These are phyloP conservation scores for Neltuma alba DNA, from an alignment of 306 rosid genomes.

Conservation along the genomic window DNA sequence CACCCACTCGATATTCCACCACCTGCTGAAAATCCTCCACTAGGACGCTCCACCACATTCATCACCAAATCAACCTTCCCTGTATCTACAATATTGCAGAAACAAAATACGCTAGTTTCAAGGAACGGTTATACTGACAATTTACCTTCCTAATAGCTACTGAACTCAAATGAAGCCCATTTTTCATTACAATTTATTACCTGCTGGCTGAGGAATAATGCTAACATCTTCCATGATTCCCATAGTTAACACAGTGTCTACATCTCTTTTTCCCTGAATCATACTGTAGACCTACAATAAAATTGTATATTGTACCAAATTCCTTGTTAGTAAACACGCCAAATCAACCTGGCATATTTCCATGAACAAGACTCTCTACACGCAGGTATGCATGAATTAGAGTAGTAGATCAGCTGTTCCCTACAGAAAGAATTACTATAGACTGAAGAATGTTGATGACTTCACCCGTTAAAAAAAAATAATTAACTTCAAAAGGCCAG, in stretches of 20 bases:
- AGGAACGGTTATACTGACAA: constrained; percentile 13
- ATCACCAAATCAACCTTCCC: constrained; percentile 93
- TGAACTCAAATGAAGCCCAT: constrained; percentile 19
- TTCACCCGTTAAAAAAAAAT: neutral
- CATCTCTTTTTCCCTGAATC: constrained; percentile 98
- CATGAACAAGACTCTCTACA: constrained; percentile 12
- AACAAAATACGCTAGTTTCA: constrained; percentile 17
- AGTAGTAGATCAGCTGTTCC: constrained; percentile 1
- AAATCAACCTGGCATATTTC: too few species aligned
- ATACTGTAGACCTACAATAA: constrained; percentile 82
- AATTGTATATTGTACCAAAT: constrained; percentile 31
- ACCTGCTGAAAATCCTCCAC: constrained; percentile 99
- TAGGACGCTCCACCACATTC: constrained; percentile 99
- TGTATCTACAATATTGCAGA: constrained; percentile 57
- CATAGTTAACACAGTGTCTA: constrained; percentile 89
- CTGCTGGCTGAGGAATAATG: constrained; percentile 94
- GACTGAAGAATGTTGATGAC: constrained; percentile 30
- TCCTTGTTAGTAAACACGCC: constrained; percentile 4
- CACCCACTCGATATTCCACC: constrained; percentile 99
- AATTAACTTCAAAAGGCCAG: constrained; percentile 19
- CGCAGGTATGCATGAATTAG: neutral
- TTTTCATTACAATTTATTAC: constrained; percentile 44
- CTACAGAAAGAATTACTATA: constrained; percentile 19
- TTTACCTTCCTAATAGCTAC: neutral
- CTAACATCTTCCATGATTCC: constrained; percentile 98